Conservation (phyloP, 495 filamentous ascomycete genomes). For the Trichocladium antarcticum region DNA sequence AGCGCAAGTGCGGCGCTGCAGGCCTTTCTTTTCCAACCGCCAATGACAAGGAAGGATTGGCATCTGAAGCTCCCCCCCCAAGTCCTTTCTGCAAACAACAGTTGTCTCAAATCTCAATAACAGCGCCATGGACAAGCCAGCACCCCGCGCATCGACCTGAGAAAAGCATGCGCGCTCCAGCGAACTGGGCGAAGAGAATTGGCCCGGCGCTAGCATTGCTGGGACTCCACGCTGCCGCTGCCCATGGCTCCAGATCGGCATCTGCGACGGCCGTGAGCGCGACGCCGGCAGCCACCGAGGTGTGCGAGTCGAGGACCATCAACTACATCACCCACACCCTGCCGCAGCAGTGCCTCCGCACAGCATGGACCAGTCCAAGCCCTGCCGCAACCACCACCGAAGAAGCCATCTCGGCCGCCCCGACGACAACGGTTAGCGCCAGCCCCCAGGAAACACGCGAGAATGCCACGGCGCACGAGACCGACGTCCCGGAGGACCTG, state of each 20-base stretch:
- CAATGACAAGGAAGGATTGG: too few relatives aligned
- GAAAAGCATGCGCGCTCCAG: conserved; percentile 16
- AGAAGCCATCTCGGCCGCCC: background rate
- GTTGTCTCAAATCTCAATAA: too few relatives aligned
- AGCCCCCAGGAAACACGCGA: conserved; percentile 4
- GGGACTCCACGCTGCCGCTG: conserved; percentile 15
- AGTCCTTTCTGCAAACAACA: too few relatives aligned
- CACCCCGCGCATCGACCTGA: conserved; percentile 11
- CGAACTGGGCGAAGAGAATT: conserved; percentile 2
- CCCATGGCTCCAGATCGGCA: conserved; percentile 12
- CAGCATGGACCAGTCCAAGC: conserved; percentile 28
- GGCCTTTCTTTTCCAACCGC: too few relatives aligned
- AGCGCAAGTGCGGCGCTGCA: too few relatives aligned
- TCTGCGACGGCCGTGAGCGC: conserved; percentile 10
- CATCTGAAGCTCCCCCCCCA: too few relatives aligned
- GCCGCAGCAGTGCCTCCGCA: conserved; percentile 63
- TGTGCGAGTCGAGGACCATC: conserved; percentile 55
- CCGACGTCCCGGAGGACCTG: conserved; percentile 37
- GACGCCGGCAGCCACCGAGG: conserved; percentile 10
- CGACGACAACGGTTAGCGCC: conserved; percentile 2
- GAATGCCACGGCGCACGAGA: conserved; percentile 14
- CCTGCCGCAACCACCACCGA: conserved; percentile 8
- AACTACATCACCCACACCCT: conserved; percentile 75
- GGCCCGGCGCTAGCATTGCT: conserved; percentile 18
- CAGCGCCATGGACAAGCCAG: conserved; percentile 20